Evolutionary conservation across 257 asterid genomes (phyloP), one percentile per base, ranked within the genome.

Genomic region (Solanum chmielewskii): DNA sequence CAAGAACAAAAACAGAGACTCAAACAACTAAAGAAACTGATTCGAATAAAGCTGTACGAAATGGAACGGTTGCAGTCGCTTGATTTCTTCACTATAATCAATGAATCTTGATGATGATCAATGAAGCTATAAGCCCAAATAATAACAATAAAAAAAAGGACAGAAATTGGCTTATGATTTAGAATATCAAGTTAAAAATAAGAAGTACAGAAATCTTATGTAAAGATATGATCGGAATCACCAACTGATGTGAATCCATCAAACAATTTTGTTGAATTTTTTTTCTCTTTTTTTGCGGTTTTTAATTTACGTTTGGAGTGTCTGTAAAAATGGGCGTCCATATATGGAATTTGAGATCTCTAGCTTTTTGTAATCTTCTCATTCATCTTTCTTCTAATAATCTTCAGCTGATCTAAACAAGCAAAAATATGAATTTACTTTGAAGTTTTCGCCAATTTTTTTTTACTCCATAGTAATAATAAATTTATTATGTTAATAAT

Each of bases 21-120:
- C 90, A 96, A 1, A 42, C 90, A 2, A 47, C 90, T 11, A 91
- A 93, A 83, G 98, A 93, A 89, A 86, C 92, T 37, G 94, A 91
- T 29, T 86, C 93, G 74, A 92, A 93, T 4, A 93, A 93, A 85
- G 90, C 90, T 93, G 94, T 93, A 47, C 88, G 93, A 84, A 88
- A 91, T 2, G 95, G 96, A n/a, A 86, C 96, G 1, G 96, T 95
- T 74, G 96, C 97, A 7, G 99, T 95, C 47, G 96, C 97, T 78
- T 95, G 74, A 76, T 21, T 76, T 11, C 3, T 41, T 75, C 25
- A 18, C 23, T 41, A 35, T 35, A 18, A 78, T 27, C 11, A n/a
- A 31, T 66, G 14, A 6, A 27, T 10, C 14, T 16, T 64, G 23
- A 45, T 78, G 41, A 78, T 27, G 42, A 45, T 44, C 64, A 31